A percentile compares a stretch with the other conserved stretches of the same genome.
Evolutionary conservation across 495 filamentous ascomycete species (phyloP).

Genomic region (Usnea hakonensis): DNA sequence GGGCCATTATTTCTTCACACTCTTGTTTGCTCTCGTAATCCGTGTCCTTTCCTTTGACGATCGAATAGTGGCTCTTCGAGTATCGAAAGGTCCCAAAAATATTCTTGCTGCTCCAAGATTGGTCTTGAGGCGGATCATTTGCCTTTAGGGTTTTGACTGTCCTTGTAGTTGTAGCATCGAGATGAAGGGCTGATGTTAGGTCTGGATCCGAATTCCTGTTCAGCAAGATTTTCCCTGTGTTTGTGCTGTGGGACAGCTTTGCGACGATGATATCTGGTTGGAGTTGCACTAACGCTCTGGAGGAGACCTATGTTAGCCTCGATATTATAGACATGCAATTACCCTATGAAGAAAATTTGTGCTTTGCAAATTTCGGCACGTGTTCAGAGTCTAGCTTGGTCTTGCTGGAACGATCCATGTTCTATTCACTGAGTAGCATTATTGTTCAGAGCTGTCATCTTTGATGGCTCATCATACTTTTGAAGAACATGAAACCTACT

Average conservation of each 20-base stretch:
- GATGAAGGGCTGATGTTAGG: not conserved
- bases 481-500: not conserved
- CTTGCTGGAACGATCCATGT: not conserved
- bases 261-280: constrained; percentile 4
- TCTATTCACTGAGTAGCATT: not conserved
- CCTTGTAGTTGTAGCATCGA: not conserved
- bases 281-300: not conserved
- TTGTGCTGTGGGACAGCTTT: not conserved
- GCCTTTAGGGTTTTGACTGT: not conserved
- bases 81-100: not conserved
- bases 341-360: too few species aligned
- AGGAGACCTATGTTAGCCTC: too few species aligned
- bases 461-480: not conserved
- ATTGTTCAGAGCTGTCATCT: not conserved
- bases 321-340: too few species aligned
- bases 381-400: not conserved
- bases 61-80: not conserved
- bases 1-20: not conserved
- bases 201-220: too few species aligned
- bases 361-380: too few species aligned
- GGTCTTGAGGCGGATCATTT: not conserved
- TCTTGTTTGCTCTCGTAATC: not conserved
- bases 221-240: too few species aligned
- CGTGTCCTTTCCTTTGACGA: too few species aligned
- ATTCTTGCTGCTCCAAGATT: not conserved